Evolutionary conservation across 2,329 filamentous ascomycete genomes (phyloP).

Genomic region (Aspergillus fructus): DNA sequence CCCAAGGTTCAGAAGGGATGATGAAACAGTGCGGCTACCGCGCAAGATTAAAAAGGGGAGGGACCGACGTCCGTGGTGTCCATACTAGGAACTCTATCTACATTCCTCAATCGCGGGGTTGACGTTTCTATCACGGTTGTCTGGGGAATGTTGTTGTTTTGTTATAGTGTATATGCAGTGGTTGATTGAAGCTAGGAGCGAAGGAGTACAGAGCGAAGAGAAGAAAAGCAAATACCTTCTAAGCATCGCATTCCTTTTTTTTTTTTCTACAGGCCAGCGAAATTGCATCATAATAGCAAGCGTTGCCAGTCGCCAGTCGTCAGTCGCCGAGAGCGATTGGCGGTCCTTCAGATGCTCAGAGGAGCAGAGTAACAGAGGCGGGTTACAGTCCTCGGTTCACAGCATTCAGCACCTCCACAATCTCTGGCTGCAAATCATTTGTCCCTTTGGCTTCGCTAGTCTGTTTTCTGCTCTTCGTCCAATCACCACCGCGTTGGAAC

Average conservation of each 20-base stretch:
- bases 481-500: constrained; percentile 10
- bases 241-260: background rate
- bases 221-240: constrained; percentile 4
- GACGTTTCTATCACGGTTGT: background rate
- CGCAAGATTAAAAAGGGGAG: constrained; percentile 1
- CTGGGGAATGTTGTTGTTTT: background rate
- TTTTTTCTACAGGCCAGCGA: background rate
- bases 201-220: background rate
- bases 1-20: constrained; percentile 3
- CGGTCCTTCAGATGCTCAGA: constrained; percentile 1
- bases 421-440: constrained; percentile 14
- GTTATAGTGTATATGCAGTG: background rate
- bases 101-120: background rate
- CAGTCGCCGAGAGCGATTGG: background rate
- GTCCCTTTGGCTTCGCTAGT: constrained; percentile 5
- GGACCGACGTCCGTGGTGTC: background rate
- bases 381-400: background rate
- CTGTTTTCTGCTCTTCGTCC: constrained; percentile 4
- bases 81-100: background rate
- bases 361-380: background rate
- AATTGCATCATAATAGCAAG: constrained; percentile 3
- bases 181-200: background rate
- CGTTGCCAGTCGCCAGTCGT: background rate
- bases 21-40: constrained; percentile 11
- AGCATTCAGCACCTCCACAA: background rate